Evolutionary conservation across 257 asterid species (phyloP).

Genomic region (Fraxinus cuspidata): DNA sequence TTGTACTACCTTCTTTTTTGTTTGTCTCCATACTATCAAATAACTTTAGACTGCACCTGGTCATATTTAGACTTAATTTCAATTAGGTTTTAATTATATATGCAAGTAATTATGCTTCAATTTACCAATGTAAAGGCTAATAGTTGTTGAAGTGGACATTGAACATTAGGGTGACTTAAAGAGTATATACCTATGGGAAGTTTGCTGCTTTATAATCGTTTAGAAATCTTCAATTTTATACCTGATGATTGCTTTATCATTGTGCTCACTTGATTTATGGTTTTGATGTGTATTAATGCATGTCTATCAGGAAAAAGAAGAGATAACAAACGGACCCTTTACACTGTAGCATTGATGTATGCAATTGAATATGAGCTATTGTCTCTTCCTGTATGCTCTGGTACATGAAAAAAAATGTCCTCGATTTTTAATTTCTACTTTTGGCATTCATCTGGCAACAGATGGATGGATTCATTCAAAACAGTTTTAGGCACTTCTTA

Average conservation of each 20-base stretch:
- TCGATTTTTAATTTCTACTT: not conserved
- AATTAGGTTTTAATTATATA: not conserved
- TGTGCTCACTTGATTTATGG: not conserved
- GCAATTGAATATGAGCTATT: not conserved
- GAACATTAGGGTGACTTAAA: not conserved
- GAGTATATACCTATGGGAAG: not conserved
- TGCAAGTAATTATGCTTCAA: too few relatives aligned
- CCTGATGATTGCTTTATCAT: not conserved
- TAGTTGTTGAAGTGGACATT: not conserved
- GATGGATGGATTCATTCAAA: not conserved
- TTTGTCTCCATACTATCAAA: not conserved
- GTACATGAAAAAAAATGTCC: not conserved
- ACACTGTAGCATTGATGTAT: not conserved
- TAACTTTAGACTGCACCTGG: not conserved
- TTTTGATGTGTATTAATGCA: not conserved
- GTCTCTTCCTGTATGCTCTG: not conserved
- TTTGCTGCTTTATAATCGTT: conserved; percentile 6
- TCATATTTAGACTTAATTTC: not conserved
- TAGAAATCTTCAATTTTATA: conserved; percentile 3
- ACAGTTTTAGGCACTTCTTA: conserved; percentile 4
- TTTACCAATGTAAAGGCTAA: not conserved
- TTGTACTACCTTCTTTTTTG: not conserved
- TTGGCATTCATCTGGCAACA: not conserved
- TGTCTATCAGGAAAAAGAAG: not conserved
- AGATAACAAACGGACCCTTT: not conserved